Evolutionary conservation across 768 basidiomycete species (phyloP).

Genomic region (Xerocomellus amylosporus): DNA sequence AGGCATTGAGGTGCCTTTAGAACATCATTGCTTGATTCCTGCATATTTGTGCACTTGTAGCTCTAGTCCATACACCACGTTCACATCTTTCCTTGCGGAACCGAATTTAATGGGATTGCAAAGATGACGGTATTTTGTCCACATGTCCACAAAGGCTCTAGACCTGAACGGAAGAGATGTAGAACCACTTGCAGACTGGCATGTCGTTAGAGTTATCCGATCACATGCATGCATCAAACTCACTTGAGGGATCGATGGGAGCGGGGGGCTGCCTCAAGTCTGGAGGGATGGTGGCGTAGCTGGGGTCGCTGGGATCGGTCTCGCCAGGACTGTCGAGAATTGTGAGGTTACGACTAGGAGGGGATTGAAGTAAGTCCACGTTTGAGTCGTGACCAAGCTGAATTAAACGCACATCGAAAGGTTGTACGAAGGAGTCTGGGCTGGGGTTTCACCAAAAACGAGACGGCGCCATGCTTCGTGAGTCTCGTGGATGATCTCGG

Average conservation of each 20-base stretch:
- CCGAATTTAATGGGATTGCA: constrained; percentile 2
- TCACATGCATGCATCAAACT: constrained; percentile 25
- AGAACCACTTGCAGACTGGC: constrained; percentile 89
- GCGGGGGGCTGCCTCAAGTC: constrained; percentile 84
- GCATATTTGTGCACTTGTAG: constrained; percentile 28
- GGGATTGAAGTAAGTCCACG: constrained; percentile 1
- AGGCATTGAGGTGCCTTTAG: constrained; percentile 16
- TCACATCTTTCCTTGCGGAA: neutral
- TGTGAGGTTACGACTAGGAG: constrained; percentile 73
- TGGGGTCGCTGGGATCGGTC: constrained; percentile 56
- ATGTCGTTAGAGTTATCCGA: constrained; percentile 11
- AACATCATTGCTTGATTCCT: constrained; percentile 7
- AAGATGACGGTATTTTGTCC: neutral
- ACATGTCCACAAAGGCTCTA: constrained; percentile 29
- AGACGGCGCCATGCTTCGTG: constrained; percentile 98
- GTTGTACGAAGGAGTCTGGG: constrained; percentile 70
- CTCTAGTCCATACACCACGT: constrained; percentile 14
- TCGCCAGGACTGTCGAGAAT: constrained; percentile 62
- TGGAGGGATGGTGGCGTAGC: constrained; percentile 63
- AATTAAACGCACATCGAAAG: constrained; percentile 71
- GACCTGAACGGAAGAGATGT: constrained; percentile 86
- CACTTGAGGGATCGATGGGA: constrained; percentile 88
- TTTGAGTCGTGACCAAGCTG: neutral
- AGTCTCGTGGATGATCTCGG: constrained; percentile 98
- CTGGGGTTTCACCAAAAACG: constrained; percentile 72